Conservation (phyloP, 768 basidiomycete species). For the Amanita fuliginea region DNA sequence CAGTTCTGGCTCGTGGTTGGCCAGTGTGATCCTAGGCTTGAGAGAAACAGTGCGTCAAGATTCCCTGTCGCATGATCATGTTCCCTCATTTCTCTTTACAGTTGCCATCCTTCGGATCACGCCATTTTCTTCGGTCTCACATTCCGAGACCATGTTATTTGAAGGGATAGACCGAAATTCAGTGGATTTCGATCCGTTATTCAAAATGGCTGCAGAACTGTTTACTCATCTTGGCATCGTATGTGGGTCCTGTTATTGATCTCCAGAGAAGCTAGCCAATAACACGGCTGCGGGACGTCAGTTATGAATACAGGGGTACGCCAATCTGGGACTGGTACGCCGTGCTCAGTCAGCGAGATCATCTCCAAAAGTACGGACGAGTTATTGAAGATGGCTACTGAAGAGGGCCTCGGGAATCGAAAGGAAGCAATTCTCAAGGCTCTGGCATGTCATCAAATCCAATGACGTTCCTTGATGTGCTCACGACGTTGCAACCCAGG, state of each 20-base stretch:
- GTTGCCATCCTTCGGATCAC: conserved; percentile 9
- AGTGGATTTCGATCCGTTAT: conserved; percentile 5
- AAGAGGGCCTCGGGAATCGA: neutral
- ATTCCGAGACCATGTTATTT: conserved; percentile 9
- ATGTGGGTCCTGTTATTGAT: conserved; percentile 1
- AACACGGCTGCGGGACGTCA: neutral
- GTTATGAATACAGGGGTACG: neutral
- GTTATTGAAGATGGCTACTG: neutral
- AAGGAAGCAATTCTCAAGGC: neutral
- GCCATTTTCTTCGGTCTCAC: conserved; percentile 9
- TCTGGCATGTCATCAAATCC: neutral
- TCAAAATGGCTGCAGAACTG: conserved; percentile 7
- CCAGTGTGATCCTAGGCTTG: conserved; percentile 11
- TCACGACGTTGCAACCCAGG: too few species aligned
- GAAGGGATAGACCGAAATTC: conserved; percentile 8
- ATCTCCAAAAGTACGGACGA: neutral
- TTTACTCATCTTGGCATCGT: conserved; percentile 8
- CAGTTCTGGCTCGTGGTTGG: conserved; percentile 10
- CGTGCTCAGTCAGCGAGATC: neutral
- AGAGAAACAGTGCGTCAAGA: conserved; percentile 10
- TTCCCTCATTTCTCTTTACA: neutral
- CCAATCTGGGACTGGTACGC: neutral
- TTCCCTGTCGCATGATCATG: neutral
- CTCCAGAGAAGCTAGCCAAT: neutral
- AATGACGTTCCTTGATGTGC: too few species aligned